A percentile compares a stretch with the other conserved stretches of the same genome.
These are phyloP conservation scores for Oidiodendron maius DNA, from an alignment of 495 filamentous ascomycete species.

Conservation along the genomic window DNA sequence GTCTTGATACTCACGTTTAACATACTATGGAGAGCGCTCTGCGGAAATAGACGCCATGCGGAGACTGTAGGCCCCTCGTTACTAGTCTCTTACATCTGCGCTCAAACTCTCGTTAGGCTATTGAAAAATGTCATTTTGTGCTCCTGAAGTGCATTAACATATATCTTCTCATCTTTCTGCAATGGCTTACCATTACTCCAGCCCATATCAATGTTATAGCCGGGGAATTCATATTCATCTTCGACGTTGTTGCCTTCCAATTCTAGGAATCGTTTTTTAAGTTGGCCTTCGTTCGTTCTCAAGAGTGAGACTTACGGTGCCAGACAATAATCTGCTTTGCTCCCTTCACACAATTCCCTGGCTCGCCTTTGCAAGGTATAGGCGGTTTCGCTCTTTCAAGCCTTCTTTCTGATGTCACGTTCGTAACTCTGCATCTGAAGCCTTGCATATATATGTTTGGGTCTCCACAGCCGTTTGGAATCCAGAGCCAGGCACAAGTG, in stretches of 20 bases:
- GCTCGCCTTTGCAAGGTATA: constrained; percentile 35
- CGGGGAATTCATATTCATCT: constrained; percentile 24
- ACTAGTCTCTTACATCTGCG: no score
- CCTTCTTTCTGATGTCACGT: constrained; percentile 30
- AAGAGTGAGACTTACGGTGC: constrained; percentile 29
- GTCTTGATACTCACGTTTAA: no score
- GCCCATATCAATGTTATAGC: constrained; percentile 30
- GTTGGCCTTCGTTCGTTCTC: no score
- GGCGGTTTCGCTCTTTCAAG: constrained; percentile 36
- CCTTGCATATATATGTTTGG: constrained; percentile 44
- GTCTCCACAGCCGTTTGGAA: constrained; percentile 39
- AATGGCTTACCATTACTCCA: neutral
- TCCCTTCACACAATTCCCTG: constrained; percentile 39
- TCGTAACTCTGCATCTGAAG: constrained; percentile 46
- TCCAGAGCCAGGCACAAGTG: constrained; percentile 53
- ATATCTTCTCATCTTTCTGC: neutral
- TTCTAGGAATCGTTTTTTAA: no score
- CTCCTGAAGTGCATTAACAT: constrained; percentile 24
- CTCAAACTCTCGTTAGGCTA: no score
- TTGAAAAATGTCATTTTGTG: constrained; percentile 44
- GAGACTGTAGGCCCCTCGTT: no score
- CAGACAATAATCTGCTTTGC: constrained; percentile 52
- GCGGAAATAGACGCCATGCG: no score
- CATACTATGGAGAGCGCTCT: no score
- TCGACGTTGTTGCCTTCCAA: constrained; percentile 33